Evolutionary conservation across 1,284 basidiomycete genomes (phyloP), one percentile per base, ranked within the genome.

Genomic region (Tilletia setariae): DNA sequence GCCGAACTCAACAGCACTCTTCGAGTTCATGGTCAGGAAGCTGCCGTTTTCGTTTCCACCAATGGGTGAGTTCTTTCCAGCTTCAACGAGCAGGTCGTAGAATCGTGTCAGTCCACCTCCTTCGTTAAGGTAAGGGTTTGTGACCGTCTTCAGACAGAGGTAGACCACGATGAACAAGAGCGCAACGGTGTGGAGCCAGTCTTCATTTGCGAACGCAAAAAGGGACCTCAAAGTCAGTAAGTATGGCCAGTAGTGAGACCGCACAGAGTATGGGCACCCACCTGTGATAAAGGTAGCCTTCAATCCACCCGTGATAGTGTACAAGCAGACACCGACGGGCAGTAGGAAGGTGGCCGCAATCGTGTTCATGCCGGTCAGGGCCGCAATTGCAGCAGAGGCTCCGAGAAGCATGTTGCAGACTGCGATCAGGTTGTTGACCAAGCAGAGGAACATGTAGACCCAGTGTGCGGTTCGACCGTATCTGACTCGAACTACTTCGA

Each of bases 371-470:
- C 77, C 78, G 2, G 78, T 79, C 23, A 80, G 63, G 1, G 78
- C 77, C 0, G 76, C 69, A 16, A 80, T 73, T 8, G 77, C 72
- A 19, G 78, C 78, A 11, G 71, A 72, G 1, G 77, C 76, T 11
- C 77, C 78, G 46, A 80, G 70, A 1, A 76, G 68, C 78, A 80
- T 80, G 68, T 80, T 80, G 21, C 74, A 68, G 9, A 74, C 66
- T 8, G 79, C 77, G 49, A 80, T 80, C 21, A 78, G 53, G 66
- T 80, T 80, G 70, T 77, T 79, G 19, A 72, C 68, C 7, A 80
- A 66, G 64, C 76, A 77, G 35, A 80, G 72, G 43, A 78, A 72
- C 72, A 77, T 77, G 56, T 35, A 61, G 28, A 61, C 30, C 30
- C 28, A 35, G 16, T 61, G 56, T 15, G 56, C 56, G 13, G 56